Evolutionary conservation across 2,329 filamentous ascomycete genomes (phyloP).

Genomic region (Talaromyces sp.): DNA sequence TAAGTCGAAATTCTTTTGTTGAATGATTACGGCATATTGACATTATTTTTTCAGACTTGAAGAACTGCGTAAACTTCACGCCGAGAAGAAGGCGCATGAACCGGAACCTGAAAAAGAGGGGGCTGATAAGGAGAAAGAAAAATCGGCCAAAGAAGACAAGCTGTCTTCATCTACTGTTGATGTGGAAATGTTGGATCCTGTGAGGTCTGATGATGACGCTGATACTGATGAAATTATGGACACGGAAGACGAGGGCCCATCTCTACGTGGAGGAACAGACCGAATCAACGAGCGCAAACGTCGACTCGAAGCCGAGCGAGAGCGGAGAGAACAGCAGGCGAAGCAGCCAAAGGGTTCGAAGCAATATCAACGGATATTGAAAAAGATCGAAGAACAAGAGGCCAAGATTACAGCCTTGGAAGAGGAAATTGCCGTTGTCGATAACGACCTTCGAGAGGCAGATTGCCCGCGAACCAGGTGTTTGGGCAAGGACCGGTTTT

Average conservation of each 20-base stretch:
- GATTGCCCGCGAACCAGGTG: slow-evolving; percentile 87
- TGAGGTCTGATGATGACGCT: slow-evolving; percentile 8
- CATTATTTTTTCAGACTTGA: slow-evolving; percentile 26
- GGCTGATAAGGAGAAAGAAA: slow-evolving; percentile 32
- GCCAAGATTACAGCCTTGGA: slow-evolving; percentile 75
- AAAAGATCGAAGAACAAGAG: slow-evolving; percentile 85
- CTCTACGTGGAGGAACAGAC: slow-evolving; percentile 59
- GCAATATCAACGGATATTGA: slow-evolving; percentile 79
- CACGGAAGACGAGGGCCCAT: slow-evolving; percentile 64
- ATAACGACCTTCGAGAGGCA: slow-evolving; percentile 89
- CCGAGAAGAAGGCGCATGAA: slow-evolving; percentile 44
- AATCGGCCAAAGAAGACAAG: slow-evolving; percentile 7
- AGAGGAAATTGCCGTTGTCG: slow-evolving; percentile 75
- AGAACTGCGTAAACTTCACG: slow-evolving; percentile 42
- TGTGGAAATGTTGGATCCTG: slow-evolving; percentile 7
- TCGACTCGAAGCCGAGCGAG: slow-evolving; percentile 65
- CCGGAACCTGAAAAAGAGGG: slow-evolving; percentile 42
- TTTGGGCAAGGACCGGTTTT: slow-evolving; percentile 91
- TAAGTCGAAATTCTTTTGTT: slow-evolving; percentile 34
- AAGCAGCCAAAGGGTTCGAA: slow-evolving; percentile 75
- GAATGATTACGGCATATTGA: not conserved
- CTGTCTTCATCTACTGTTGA: not conserved
- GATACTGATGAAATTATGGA: slow-evolving; percentile 54
- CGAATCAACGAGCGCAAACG: slow-evolving; percentile 71
- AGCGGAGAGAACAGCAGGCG: slow-evolving; percentile 61